These are phyloP conservation scores for Colletotrichum brevisporum DNA, from an alignment of 2,329 filamentous ascomycete genomes.

Conservation along the genomic window DNA sequence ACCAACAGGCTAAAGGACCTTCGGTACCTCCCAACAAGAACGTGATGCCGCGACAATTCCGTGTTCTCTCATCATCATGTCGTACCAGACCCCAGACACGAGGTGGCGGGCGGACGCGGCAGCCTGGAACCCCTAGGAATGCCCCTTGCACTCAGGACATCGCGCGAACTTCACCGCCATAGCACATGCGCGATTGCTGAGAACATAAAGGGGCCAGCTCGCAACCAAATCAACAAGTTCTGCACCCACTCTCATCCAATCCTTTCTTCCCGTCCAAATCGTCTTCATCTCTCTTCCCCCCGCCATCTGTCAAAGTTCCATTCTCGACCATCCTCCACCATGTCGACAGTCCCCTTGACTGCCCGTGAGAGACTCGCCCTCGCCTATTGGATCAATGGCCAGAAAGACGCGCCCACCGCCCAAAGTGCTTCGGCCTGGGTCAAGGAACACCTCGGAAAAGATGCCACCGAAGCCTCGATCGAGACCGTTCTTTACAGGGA, in stretches of 20 bases:
- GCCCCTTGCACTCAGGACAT: no score
- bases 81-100: neutral
- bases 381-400: slow-evolving; percentile 6
- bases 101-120: neutral
- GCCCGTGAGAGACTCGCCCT: slow-evolving; percentile 18
- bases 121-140: neutral
- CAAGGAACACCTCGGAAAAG: slow-evolving; percentile 11
- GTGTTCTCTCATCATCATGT: neutral
- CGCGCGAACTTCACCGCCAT: no score
- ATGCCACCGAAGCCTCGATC: slow-evolving; percentile 8
- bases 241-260: no score
- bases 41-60: neutral
- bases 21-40: neutral
- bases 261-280: no score
- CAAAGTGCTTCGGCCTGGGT: slow-evolving; percentile 20
- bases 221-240: no score
- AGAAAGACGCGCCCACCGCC: slow-evolving; percentile 18
- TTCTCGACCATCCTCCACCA: neutral
- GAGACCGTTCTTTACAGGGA: neutral
- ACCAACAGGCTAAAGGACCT: neutral
- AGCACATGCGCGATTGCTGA: no score
- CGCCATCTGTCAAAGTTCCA: neutral
- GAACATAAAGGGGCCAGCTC: no score
- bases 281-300: no score
- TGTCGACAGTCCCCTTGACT: slow-evolving; percentile 14